Conservation (phyloP, 768 basidiomycete species). For the Mycena latifolia region DNA sequence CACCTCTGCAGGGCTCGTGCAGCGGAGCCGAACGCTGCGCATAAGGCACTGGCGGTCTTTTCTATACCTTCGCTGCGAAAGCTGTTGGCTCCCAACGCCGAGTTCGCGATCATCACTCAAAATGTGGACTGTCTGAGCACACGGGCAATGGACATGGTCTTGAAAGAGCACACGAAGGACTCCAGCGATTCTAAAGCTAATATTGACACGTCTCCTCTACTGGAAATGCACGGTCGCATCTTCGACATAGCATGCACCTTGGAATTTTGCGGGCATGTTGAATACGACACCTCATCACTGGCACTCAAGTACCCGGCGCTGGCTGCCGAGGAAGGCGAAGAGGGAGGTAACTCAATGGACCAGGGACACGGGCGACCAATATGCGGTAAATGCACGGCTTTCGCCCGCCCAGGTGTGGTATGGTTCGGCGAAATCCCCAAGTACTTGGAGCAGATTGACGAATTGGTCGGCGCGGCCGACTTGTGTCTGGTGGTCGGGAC, state of each 20-base stretch:
- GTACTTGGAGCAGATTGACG: conserved; percentile 53
- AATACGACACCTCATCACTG: conserved; percentile 51
- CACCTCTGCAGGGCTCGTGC: conserved; percentile 53
- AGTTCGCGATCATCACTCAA: conserved; percentile 68
- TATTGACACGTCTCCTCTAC: conserved; percentile 41
- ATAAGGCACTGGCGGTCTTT: conserved; percentile 61
- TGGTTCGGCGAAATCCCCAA: conserved; percentile 68
- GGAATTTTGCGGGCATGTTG: conserved; percentile 51
- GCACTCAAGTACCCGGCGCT: conserved; percentile 59
- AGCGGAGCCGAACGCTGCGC: conserved; percentile 68
- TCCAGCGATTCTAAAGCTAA: conserved; percentile 11
- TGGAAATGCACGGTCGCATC: conserved; percentile 76
- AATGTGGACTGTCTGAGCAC: conserved; percentile 70
- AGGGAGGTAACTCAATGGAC: background rate
- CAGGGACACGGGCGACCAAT: background rate
- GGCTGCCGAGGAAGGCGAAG: conserved; percentile 8
- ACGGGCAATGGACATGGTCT: conserved; percentile 50
- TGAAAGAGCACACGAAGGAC: conserved; percentile 29
- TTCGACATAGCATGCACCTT: conserved; percentile 67
- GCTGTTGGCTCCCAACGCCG: conserved; percentile 54
- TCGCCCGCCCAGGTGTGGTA: conserved; percentile 66
- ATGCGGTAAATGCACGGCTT: conserved; percentile 56
- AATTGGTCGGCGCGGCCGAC: conserved; percentile 59
- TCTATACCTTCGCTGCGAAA: conserved; percentile 53
- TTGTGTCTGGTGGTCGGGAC: conserved; percentile 69